Evolutionary conservation across 495 filamentous ascomycete genomes (phyloP).

Genomic region (Neurospora tetrasperma): DNA sequence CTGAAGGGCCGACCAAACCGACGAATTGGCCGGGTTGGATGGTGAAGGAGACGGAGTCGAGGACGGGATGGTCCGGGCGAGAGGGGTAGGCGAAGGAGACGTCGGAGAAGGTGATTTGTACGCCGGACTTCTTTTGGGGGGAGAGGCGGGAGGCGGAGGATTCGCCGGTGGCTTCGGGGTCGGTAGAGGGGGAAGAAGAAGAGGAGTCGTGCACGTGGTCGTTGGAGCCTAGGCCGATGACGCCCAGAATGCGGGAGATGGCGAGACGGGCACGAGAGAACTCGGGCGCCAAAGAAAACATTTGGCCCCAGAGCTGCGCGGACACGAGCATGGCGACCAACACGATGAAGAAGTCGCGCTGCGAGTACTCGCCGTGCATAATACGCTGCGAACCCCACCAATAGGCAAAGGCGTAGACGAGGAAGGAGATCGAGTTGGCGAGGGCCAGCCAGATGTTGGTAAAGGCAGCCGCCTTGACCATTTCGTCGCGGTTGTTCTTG

Average conservation of each 20-base stretch:
- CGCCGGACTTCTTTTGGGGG: constrained; percentile 27
- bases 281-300: constrained; percentile 22
- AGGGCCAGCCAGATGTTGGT: constrained; percentile 50
- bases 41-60: constrained; percentile 38
- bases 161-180: constrained; percentile 45
- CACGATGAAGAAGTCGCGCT: constrained; percentile 72
- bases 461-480: constrained; percentile 6
- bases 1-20: constrained; percentile 58
- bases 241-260: constrained; percentile 9
- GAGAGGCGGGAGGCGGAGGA: constrained; percentile 25
- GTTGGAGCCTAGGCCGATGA: constrained; percentile 7
- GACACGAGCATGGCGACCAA: constrained; percentile 38
- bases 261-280: constrained; percentile 17
- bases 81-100: constrained; percentile 50
- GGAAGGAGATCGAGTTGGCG: constrained; percentile 65
- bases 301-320: constrained; percentile 21
- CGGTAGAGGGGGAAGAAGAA: no score
- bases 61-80: constrained; percentile 41
- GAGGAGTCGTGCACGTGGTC: constrained; percentile 1
- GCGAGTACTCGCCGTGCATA: constrained; percentile 48
- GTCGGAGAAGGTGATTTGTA: constrained; percentile 42
- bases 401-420: constrained; percentile 67
- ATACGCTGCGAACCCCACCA: constrained; percentile 69
- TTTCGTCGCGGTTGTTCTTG: constrained; percentile 5
- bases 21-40: constrained; percentile 55